A percentile compares a stretch with the other conserved stretches of the same genome.
phyloP scores from a whole-genome alignment of 1,139 yeast genomes.

The Nakaseomyces bracarensis region DNA sequence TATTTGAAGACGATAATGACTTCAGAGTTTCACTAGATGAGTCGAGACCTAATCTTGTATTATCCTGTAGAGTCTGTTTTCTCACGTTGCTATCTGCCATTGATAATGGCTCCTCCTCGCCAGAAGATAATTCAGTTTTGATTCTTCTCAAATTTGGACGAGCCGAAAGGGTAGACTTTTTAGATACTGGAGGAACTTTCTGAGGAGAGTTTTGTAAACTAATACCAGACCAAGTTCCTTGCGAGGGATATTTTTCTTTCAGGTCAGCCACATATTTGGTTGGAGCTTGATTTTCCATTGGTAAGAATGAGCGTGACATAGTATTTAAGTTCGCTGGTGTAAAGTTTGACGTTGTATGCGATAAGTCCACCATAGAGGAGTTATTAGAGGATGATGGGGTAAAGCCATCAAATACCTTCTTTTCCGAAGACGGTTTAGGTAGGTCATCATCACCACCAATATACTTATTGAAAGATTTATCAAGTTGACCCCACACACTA shows the following conservation, averaged over 20 bases:
- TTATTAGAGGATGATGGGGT: constrained; percentile 47
- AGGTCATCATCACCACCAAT: constrained; percentile 76
- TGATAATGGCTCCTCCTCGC: constrained; percentile 2
- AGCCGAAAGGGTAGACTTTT: neutral
- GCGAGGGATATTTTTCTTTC: constrained; percentile 3
- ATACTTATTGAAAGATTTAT: constrained; percentile 69
- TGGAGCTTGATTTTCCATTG: neutral
- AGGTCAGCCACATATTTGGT: neutral
- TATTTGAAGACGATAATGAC: constrained; percentile 1
- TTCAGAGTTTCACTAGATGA: constrained; percentile 4
- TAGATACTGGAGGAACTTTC: neutral
- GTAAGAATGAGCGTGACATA: neutral
- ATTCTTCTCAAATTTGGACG: constrained; percentile 3
- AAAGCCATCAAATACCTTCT: constrained; percentile 65
- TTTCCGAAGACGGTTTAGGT: constrained; percentile 26
- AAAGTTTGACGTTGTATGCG: constrained; percentile 9
- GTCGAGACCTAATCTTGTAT: neutral
- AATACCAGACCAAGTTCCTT: constrained; percentile 1
- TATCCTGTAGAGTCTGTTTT: neutral
- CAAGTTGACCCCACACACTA: constrained; percentile 80
- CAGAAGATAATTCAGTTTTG: constrained; percentile 4
- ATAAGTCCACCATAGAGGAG: constrained; percentile 26
- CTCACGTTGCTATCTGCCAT: neutral
- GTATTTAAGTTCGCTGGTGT: constrained; percentile 3
- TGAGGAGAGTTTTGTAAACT: constrained; percentile 4